Percentiles rank a stretch among this genome's conserved stretches.
Conservation (phyloP, 2,329 filamentous ascomycete genomes). For the Phialemoniopsis sp. region DNA sequence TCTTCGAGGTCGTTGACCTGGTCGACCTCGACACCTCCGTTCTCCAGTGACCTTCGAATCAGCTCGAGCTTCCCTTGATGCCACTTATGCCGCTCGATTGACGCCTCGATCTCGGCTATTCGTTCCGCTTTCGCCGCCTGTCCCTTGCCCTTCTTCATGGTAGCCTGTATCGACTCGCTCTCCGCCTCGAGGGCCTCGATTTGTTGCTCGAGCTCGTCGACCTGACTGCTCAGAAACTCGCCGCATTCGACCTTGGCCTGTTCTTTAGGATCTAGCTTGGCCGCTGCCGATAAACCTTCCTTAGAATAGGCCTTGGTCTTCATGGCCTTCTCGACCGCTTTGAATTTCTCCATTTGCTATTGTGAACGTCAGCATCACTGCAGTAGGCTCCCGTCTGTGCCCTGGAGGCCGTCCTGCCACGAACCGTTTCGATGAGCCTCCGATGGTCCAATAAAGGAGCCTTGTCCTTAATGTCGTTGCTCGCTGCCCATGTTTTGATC, state of each 20-base stretch:
- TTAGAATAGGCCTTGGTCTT: constrained; percentile 99
- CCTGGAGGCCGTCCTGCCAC: constrained; percentile 24
- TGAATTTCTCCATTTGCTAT: constrained; percentile 99
- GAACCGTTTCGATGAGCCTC: constrained; percentile 94
- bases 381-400: no score
- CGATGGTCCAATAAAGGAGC: constrained; percentile 88
- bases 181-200: constrained; percentile 93
- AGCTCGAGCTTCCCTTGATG: constrained; percentile 91
- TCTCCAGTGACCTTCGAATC: constrained; percentile 84
- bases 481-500: constrained; percentile 98
- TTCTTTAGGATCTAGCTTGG: constrained; percentile 95
- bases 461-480: constrained; percentile 99
- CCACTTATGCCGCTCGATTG: constrained; percentile 93
- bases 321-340: constrained; percentile 99
- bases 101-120: constrained; percentile 77
- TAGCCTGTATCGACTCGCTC: constrained; percentile 78
- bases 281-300: constrained; percentile 86
- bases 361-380: constrained; percentile 9
- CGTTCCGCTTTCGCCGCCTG: constrained; percentile 76
- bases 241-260: constrained; percentile 86
- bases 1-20: constrained; percentile 88
- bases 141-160: constrained; percentile 93
- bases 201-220: constrained; percentile 90
- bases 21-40: constrained; percentile 82
- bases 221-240: constrained; percentile 81